Evolutionary conservation across 2,329 filamentous ascomycete species (phyloP).

Genomic region (Trichophyton simii): DNA sequence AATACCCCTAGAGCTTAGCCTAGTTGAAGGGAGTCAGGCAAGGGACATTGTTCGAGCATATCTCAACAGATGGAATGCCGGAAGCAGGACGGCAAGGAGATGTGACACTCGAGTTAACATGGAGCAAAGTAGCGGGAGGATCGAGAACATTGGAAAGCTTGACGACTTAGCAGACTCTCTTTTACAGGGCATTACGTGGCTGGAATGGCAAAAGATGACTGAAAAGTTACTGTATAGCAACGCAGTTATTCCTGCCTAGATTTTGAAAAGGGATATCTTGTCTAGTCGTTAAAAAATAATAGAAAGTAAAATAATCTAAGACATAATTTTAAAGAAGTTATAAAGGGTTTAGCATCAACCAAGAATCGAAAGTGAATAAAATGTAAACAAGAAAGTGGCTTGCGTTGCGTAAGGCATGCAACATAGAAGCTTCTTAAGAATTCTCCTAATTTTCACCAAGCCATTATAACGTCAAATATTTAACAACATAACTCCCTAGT

Average conservation of each 20-base stretch:
- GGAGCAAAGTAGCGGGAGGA: neutral
- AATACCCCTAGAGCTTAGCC: slow-evolving; percentile 17
- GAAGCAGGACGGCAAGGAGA: slow-evolving; percentile 5
- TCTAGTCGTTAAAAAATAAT: neutral
- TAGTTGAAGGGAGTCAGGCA: slow-evolving; percentile 14
- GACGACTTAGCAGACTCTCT: slow-evolving; percentile 74
- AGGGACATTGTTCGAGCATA: slow-evolving; percentile 19
- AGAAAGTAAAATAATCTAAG: neutral
- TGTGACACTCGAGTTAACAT: neutral
- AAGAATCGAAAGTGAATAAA: neutral
- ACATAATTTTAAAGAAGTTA: neutral
- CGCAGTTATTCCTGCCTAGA: neutral
- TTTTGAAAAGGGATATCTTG: neutral
- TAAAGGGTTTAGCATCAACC: neutral
- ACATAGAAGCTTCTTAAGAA: neutral
- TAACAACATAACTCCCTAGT: neutral
- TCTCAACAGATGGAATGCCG: slow-evolving; percentile 21
- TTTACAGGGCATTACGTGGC: slow-evolving; percentile 63
- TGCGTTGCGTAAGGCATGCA: neutral
- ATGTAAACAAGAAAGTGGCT: neutral
- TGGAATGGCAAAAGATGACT: slow-evolving; percentile 52
- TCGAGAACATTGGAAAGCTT: slow-evolving; percentile 43
- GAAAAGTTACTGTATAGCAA: slow-evolving; percentile 19
- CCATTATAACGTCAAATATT: neutral
- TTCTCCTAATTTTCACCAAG: neutral